Percentiles rank a stretch among this genome's conserved stretches.
Conservation (phyloP, 1,284 basidiomycete genomes). For the Tilletia walkeri region DNA sequence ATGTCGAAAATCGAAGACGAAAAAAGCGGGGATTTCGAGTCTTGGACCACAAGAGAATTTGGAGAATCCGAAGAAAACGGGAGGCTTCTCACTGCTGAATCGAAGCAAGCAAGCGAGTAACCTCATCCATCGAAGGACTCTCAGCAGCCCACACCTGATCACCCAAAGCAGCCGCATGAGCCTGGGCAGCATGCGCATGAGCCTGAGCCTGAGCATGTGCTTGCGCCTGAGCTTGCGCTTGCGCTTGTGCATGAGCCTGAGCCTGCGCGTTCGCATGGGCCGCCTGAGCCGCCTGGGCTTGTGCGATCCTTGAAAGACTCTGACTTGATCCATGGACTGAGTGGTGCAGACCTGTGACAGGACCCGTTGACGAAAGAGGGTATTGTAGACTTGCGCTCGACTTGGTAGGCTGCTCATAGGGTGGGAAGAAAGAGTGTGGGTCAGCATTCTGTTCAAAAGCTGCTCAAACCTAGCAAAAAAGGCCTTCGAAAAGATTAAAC, state of each 20-base stretch:
- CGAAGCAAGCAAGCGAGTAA: conserved; percentile 40
- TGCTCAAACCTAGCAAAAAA: no score
- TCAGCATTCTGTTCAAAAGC: no score
- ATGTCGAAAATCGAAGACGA: no score
- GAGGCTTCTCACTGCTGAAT: background rate
- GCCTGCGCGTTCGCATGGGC: conserved; percentile 22
- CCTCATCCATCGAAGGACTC: conserved; percentile 48
- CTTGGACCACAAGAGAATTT: no score
- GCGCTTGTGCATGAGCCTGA: conserved; percentile 11
- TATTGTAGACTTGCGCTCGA: conserved; percentile 33
- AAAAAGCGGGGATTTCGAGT: no score
- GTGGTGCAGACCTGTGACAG: background rate
- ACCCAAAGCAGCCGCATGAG: conserved; percentile 29
- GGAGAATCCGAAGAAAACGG: no score
- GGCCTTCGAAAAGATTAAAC: background rate
- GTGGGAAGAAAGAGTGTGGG: conserved; percentile 12
- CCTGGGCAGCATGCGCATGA: conserved; percentile 18
- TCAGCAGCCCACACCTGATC: conserved; percentile 30
- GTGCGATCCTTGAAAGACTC: conserved; percentile 10
- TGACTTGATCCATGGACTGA: conserved; percentile 11
- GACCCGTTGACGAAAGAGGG: conserved; percentile 23
- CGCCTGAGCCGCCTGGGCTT: conserved; percentile 10
- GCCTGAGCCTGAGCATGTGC: conserved; percentile 14
- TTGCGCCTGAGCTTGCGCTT: conserved; percentile 16
- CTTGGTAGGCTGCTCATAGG: conserved; percentile 12